Conservation (phyloP, 1,284 basidiomycete genomes). For the Ceratobasidium sp. region DNA sequence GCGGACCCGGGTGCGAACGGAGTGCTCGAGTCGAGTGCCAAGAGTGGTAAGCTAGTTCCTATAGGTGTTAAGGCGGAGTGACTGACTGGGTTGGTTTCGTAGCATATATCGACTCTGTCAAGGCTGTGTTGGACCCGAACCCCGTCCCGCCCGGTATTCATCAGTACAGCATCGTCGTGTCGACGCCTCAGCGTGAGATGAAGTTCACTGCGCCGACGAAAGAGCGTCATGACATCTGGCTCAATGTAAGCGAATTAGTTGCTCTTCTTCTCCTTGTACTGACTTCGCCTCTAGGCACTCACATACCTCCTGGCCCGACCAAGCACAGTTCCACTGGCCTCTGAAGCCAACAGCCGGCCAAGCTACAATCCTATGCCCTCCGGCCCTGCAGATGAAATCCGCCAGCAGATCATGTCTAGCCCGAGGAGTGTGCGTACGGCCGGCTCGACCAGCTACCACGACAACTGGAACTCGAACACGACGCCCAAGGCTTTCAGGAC, state of each 20-base stretch:
- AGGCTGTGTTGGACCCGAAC: constrained; percentile 92
- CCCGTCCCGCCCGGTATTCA: constrained; percentile 93
- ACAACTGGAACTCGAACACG: constrained; percentile 75
- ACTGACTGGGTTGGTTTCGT: constrained; percentile 28
- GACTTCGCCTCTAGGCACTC: constrained; percentile 71
- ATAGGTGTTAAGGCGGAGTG: neutral
- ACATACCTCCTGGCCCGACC: constrained; percentile 86
- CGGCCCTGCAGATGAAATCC: constrained; percentile 63
- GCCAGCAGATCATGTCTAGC: constrained; percentile 66
- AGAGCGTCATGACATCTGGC: constrained; percentile 97
- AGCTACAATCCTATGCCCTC: constrained; percentile 64
- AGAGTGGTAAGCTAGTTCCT: constrained; percentile 83
- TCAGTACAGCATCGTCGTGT: constrained; percentile 93
- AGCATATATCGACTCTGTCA: constrained; percentile 97
- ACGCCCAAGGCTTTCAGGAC: constrained; percentile 78
- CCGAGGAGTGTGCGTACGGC: constrained; percentile 79
- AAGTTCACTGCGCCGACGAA: constrained; percentile 96
- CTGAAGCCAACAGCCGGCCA: constrained; percentile 50
- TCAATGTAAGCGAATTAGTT: constrained; percentile 72
- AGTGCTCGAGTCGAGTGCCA: constrained; percentile 92
- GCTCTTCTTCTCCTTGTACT: constrained; percentile 32
- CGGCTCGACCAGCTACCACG: constrained; percentile 55
- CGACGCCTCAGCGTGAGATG: constrained; percentile 95
- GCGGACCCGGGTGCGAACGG: constrained; percentile 91
- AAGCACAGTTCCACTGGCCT: constrained; percentile 59